Percentiles rank a stretch among this genome's conserved stretches.
phyloP scores from a whole-genome alignment of 2,329 filamentous ascomycete genomes.

The Alternaria novae-zelandiae region DNA sequence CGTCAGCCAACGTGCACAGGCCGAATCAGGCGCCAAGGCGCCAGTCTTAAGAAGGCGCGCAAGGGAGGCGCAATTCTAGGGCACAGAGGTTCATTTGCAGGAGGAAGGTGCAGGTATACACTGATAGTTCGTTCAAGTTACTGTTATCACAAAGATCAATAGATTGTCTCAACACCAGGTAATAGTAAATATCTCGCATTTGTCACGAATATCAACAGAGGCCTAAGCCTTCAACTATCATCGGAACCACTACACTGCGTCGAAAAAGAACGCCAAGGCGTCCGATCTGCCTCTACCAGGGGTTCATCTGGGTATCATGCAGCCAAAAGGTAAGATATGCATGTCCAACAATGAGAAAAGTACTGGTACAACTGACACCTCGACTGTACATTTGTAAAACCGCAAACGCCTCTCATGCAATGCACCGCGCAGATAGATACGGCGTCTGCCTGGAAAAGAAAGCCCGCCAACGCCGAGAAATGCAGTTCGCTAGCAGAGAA shows the following conservation, averaged over 20 bases:
- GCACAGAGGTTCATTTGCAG: not conserved
- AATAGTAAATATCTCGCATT: not conserved
- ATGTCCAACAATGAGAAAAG: conserved; percentile 18
- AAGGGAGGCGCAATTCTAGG: not conserved
- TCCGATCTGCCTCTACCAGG: conserved; percentile 12
- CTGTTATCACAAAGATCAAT: not conserved
- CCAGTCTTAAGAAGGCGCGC: conserved; percentile 11
- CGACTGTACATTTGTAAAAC: conserved; percentile 4
- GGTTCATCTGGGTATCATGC: conserved; percentile 38
- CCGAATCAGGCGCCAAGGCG: conserved; percentile 14
- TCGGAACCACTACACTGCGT: conserved; percentile 4
- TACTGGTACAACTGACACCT: conserved; percentile 21
- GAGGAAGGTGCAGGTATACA: not conserved
- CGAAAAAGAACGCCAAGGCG: conserved; percentile 10
- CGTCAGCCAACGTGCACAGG: conserved; percentile 4
- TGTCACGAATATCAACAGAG: conserved; percentile 12
- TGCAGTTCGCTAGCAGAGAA: conserved; percentile 31
- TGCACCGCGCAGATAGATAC: conserved; percentile 6
- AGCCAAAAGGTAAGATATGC: conserved; percentile 22
- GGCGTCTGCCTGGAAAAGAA: conserved; percentile 4
- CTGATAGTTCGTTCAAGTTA: not conserved
- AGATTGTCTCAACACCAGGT: not conserved
- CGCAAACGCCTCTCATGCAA: conserved; percentile 30
- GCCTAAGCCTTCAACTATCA: conserved; percentile 9
- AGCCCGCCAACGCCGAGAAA: conserved; percentile 28